Evolutionary conservation across 305 asterid species (phyloP), one percentile per base, ranked within the genome.

Genomic region (Solanum hybrid): DNA sequence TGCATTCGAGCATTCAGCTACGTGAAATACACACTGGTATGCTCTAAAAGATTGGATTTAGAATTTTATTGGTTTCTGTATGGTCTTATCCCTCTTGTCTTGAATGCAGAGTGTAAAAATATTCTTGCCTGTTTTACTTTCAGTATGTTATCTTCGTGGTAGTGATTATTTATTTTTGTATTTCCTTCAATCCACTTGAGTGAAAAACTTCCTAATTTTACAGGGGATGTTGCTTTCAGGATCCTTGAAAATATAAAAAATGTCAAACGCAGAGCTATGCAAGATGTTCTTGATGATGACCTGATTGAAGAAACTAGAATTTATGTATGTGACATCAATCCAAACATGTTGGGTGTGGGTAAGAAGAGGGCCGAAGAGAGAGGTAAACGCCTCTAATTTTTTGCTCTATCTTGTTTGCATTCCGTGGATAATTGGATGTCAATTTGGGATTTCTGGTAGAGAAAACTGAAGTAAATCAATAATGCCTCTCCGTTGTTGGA

Each of bases 201-300:
- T 61, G 77, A 10, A 36, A 80, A 88, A 65, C 75, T 91, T 91
- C 90, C 90, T 79, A 87, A 91, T 90, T 94, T 92, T 93, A 75
- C 96, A 97, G 99, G 99, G 91, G 99, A 97, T 93, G 98, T 96
- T 91, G 98, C 99, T 91, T 96, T 95, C 95, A 95, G 98, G 96
- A 93, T 97, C 91, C 93, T 94, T 79, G 98, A 96, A 73, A 92
- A 89, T 87, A 93, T 97, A 84, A 93, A 93, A 27, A 91, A 89
- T 61, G 95, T 95, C 33, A 90, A 91, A 26, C 92, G 88, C 24
- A 93, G 96, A 92, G 97, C 98, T 80, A 29, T 94, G 83, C 92
- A 93, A 91, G 96, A 95, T 92, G 90, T 87, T 89, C 90, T 91
- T 65, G 98, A 95, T 83, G 98, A 96, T 89, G 92, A 91, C 90